Evolutionary conservation across 2,329 filamentous ascomycete species (phyloP).

Genomic region (Alternaria ethzedia): DNA sequence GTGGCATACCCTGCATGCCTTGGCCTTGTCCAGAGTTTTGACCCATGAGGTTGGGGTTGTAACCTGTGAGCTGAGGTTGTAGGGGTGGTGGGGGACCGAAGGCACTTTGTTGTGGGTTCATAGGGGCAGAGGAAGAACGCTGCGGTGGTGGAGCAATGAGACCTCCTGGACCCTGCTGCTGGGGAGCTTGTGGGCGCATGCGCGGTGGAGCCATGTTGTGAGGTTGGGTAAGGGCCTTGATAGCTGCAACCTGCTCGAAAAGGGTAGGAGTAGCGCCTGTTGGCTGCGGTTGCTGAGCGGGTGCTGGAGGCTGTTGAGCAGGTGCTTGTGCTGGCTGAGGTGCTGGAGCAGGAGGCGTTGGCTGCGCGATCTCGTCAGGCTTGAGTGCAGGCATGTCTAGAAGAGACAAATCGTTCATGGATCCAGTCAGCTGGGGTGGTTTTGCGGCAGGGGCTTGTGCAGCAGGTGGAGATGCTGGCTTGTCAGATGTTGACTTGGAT

Average conservation of each 20-base stretch:
- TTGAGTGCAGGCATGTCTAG: slow-evolving; percentile 57
- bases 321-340: slow-evolving; percentile 49
- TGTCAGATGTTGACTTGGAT: slow-evolving; percentile 58
- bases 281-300: slow-evolving; percentile 42
- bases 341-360: slow-evolving; percentile 50
- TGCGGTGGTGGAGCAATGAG: slow-evolving; percentile 80
- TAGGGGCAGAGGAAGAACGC: slow-evolving; percentile 85
- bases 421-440: slow-evolving; percentile 62
- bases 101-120: slow-evolving; percentile 70
- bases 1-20: slow-evolving; percentile 35
- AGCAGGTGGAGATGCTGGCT: slow-evolving; percentile 50
- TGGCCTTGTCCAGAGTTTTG: slow-evolving; percentile 67
- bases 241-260: slow-evolving; percentile 46
- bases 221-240: slow-evolving; percentile 48
- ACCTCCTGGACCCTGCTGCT: slow-evolving; percentile 63
- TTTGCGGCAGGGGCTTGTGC: slow-evolving; percentile 48
- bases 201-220: slow-evolving; percentile 55
- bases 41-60: slow-evolving; percentile 60
- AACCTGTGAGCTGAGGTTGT: slow-evolving; percentile 84
- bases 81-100: slow-evolving; percentile 75
- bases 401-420: slow-evolving; percentile 72
- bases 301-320: slow-evolving; percentile 48
- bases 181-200: slow-evolving; percentile 75
- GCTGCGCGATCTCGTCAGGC: slow-evolving; percentile 49
- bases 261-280: slow-evolving; percentile 54